Conservation (phyloP, 2,329 filamentous ascomycete genomes). For the Botrytis sinoallii region DNA sequence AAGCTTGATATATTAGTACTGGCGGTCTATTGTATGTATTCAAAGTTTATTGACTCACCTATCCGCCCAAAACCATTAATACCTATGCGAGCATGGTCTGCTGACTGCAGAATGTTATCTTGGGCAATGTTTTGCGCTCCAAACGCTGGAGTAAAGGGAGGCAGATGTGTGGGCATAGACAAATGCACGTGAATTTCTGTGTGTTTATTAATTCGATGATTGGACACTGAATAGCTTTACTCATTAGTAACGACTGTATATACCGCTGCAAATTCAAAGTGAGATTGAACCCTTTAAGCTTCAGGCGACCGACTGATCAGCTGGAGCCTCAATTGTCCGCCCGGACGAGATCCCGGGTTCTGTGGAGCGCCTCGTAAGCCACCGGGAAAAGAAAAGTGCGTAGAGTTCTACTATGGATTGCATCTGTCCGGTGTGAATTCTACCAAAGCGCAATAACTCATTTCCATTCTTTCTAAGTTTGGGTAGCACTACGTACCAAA, state of each 20-base stretch:
- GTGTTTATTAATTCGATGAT: background rate
- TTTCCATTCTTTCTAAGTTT: background rate
- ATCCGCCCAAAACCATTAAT: background rate
- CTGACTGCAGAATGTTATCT: background rate
- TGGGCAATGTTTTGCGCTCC: background rate
- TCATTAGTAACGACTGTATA: background rate
- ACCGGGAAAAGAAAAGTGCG: background rate
- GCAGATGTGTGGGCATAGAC: background rate
- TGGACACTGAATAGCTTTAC: background rate
- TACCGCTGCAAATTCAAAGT: background rate
- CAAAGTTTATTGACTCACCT: background rate
- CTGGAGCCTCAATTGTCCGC: background rate
- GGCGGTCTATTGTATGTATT: background rate
- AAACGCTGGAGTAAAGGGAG: background rate
- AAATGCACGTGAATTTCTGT: background rate
- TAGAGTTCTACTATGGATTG: background rate
- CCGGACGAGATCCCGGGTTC: background rate
- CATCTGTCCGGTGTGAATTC: background rate
- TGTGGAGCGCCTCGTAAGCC: background rate
- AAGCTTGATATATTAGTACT: background rate
- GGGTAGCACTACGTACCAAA: background rate
- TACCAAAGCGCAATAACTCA: background rate
- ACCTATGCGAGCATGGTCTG: background rate
- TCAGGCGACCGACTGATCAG: background rate
- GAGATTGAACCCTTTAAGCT: background rate